Percentiles rank a stretch among this genome's conserved stretches.
Evolutionary conservation across 1,284 basidiomycete genomes (phyloP).

Genomic region (Porodaedalea pini): DNA sequence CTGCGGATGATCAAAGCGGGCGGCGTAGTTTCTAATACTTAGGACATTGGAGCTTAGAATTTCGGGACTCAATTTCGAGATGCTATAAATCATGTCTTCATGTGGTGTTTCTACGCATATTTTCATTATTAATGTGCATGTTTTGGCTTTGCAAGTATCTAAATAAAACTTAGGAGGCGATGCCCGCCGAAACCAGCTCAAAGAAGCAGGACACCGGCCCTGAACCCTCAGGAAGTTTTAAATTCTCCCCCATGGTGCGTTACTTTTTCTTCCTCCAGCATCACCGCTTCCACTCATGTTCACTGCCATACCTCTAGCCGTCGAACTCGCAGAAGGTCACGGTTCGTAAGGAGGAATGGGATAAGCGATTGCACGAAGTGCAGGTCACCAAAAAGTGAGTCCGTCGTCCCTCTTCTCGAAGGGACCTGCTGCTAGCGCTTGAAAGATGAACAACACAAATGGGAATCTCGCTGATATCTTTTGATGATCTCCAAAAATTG

Average conservation of each 20-base stretch:
- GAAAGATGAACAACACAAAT: slow-evolving; percentile 62
- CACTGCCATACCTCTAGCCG: slow-evolving; percentile 13
- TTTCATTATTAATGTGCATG: neutral
- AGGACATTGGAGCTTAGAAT: neutral
- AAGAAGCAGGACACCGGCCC: slow-evolving; percentile 27
- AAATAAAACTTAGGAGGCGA: too few relatives aligned
- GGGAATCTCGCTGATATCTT: slow-evolving; percentile 85
- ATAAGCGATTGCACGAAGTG: slow-evolving; percentile 68
- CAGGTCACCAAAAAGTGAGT: slow-evolving; percentile 76
- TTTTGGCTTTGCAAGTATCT: neutral
- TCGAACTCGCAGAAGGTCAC: slow-evolving; percentile 40
- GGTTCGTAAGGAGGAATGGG: slow-evolving; percentile 75
- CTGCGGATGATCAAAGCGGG: slow-evolving; percentile 77
- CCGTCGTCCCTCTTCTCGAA: slow-evolving; percentile 15
- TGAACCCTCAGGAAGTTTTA: slow-evolving; percentile 27
- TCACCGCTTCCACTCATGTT: neutral
- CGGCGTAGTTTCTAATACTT: slow-evolving; percentile 57
- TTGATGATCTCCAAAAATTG: slow-evolving; percentile 62
- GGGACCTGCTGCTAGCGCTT: slow-evolving; percentile 10
- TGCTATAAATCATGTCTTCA: neutral
- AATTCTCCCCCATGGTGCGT: slow-evolving; percentile 33
- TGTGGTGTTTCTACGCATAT: neutral
- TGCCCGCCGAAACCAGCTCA: neutral
- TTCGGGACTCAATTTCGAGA: too few relatives aligned
- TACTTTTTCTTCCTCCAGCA: slow-evolving; percentile 3